Percentiles rank a stretch among this genome's conserved stretches.
Conservation (phyloP, 176 grass and related monocot genomes). For the Urochloa ruziziensis region DNA sequence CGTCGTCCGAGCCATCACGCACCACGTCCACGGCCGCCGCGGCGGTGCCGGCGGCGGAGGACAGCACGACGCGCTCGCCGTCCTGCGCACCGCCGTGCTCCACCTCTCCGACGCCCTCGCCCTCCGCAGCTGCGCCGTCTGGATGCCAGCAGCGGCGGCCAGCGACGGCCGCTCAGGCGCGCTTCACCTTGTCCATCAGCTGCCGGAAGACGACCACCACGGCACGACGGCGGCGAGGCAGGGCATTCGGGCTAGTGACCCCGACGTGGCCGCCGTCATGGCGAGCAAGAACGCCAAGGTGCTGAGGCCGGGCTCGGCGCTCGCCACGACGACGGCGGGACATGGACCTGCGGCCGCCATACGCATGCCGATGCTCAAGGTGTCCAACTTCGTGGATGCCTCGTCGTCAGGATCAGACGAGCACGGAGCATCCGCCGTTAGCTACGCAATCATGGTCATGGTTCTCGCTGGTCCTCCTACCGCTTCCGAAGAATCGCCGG, state of each 20-base stretch:
- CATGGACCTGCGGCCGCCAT: constrained; percentile 44
- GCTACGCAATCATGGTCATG: not conserved
- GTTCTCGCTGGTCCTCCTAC: not conserved
- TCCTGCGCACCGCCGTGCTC: constrained; percentile 66
- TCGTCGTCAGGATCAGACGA: not conserved
- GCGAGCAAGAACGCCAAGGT: constrained; percentile 46
- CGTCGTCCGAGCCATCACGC: constrained; percentile 53
- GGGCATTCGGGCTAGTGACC: constrained; percentile 22
- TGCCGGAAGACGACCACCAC: not conserved
- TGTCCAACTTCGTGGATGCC: constrained; percentile 2
- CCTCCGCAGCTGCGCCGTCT: constrained; percentile 61
- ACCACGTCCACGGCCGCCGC: constrained; percentile 24
- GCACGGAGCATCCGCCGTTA: not conserved
- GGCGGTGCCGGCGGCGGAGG: not conserved
- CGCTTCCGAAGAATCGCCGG: not conserved
- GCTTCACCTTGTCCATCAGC: constrained; percentile 49
- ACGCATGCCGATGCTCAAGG: constrained; percentile 55
- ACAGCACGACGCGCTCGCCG: constrained; percentile 38
- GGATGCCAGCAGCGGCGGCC: constrained; percentile 56
- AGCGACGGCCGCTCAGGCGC: not conserved
- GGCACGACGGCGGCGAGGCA: not conserved
- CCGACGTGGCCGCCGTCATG: constrained; percentile 48
- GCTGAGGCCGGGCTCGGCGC: constrained; percentile 38
- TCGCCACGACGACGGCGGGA: constrained; percentile 1
- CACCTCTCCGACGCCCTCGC: constrained; percentile 61